phyloP scores from a whole-genome alignment of 1,139 yeast genomes.

The Nakaseomyces uthaithaninus region DNA sequence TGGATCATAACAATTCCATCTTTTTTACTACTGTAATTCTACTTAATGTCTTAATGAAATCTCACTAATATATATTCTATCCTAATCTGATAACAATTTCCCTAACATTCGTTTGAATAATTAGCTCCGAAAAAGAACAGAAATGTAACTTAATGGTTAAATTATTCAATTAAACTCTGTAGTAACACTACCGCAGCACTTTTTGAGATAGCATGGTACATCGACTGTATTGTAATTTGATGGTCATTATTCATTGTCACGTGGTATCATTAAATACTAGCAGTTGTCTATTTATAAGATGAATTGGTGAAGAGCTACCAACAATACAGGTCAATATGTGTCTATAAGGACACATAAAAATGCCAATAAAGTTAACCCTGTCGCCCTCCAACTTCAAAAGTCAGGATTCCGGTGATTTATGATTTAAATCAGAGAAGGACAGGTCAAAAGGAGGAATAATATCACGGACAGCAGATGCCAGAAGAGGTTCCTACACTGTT shows the following conservation, averaged over 20 bases:
- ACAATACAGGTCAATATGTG: too few relatives aligned
- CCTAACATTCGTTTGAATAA: not conserved
- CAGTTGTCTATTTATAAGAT: not conserved
- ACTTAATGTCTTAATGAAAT: not conserved
- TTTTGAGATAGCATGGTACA: too few relatives aligned
- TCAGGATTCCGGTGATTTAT: too few relatives aligned
- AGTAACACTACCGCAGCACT: too few relatives aligned
- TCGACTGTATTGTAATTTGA: too few relatives aligned
- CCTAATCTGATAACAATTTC: not conserved
- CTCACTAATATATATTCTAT: not conserved
- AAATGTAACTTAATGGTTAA: too few relatives aligned
- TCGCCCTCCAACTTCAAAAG: too few relatives aligned
- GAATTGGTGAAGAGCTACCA: too few relatives aligned
- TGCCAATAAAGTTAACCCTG: too few relatives aligned
- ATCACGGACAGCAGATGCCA: not conserved
- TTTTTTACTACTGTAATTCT: not conserved
- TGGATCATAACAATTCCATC: not conserved
- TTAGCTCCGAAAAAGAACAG: not conserved
- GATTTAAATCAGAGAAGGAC: too few relatives aligned
- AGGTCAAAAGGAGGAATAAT: not conserved
- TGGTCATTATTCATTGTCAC: not conserved
- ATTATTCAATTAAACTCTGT: too few relatives aligned
- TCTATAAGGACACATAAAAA: not conserved
- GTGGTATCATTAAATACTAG: not conserved
- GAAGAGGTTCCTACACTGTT: constrained; percentile 4